Evolutionary conservation across 2,329 filamentous ascomycete species (phyloP), one percentile per base, ranked within the genome.

Genomic region (Cyphellophora europaea): DNA sequence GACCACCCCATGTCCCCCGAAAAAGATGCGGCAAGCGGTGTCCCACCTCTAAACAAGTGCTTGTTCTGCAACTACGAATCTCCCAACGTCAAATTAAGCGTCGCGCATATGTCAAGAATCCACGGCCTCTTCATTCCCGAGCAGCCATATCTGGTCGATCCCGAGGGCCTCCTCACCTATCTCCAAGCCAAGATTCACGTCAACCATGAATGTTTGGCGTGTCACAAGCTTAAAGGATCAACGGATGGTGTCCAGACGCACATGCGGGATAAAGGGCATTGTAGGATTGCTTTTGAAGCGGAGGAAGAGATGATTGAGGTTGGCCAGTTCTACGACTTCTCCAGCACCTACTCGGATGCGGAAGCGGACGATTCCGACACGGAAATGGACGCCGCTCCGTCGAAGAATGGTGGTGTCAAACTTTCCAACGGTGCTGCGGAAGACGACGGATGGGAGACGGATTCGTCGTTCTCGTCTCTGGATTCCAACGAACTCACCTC

Each of bases 91-190:
- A 62, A 75, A n/a, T 66, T 88, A 19, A 95, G 88, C 53, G 67
- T 86, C 19, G 66, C 77, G 27, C 91, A 98, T 55, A 85, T 98
- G 91, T 79, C 82, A 55, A 82, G 84, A 41, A 79, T 81, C 51
- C 91, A 98, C 55, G 86, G 89, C 65, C 87, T 95, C 77, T 95
- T 96, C 59, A 80, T 98, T 42, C 91, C 91, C 0, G 91, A 98
- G 57, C 82, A 78, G 60, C 66, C 79, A 19, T 98, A 86, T 51
- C 65, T 98, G 2, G 77, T 82, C 4, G 75, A 98, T 51, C 57
- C 91, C 3, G 80, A 93, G 42, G 88, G 88, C 2, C 66, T 98
- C 32, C 63, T 98, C 41, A 69, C 71, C 35, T 79, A 87, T 43
- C 69, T 98, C 11, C 79, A 86, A 52, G 71, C 79, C 44, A 93